phyloP scores from a whole-genome alignment of 768 basidiomycete genomes.

The Boletus sp. region DNA sequence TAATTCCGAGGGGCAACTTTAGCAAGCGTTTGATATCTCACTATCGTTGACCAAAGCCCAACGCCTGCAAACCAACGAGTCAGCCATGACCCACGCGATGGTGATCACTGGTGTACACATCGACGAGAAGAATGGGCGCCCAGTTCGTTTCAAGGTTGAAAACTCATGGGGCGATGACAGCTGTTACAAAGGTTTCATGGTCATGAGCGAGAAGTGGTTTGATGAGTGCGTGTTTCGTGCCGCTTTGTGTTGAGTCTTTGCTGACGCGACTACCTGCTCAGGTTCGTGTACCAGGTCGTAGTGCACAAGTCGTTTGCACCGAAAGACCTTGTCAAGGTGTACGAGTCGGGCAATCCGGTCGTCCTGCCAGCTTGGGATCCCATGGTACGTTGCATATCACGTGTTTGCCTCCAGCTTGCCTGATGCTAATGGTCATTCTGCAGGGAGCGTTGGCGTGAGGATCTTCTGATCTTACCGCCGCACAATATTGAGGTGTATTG shows the following conservation, averaged over 20 bases:
- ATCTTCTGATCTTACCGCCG: neutral
- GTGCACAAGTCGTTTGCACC: constrained; percentile 78
- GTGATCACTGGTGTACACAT: constrained; percentile 92
- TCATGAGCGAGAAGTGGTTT: constrained; percentile 94
- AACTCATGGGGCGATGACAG: constrained; percentile 86
- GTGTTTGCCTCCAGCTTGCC: neutral
- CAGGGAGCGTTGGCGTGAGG: constrained; percentile 28
- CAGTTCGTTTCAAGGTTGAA: constrained; percentile 94
- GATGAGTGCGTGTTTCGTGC: constrained; percentile 58
- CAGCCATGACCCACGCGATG: constrained; percentile 87
- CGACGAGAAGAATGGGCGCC: constrained; percentile 62
- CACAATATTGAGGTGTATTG: neutral
- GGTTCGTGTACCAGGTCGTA: constrained; percentile 93
- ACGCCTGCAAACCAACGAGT: constrained; percentile 78
- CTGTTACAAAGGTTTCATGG: constrained; percentile 84
- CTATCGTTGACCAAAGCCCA: constrained; percentile 83
- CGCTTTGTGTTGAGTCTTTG: neutral
- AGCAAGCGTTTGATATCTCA: constrained; percentile 82
- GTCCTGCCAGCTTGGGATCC: constrained; percentile 87
- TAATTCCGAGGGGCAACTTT: constrained; percentile 5
- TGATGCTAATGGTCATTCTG: neutral
- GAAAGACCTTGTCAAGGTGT: constrained; percentile 78
- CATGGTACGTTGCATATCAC: constrained; percentile 22
- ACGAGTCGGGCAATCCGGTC: constrained; percentile 60
- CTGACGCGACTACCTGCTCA: constrained; percentile 26